Conservation (phyloP, 768 basidiomycete species). For the Serendipita sp. region DNA sequence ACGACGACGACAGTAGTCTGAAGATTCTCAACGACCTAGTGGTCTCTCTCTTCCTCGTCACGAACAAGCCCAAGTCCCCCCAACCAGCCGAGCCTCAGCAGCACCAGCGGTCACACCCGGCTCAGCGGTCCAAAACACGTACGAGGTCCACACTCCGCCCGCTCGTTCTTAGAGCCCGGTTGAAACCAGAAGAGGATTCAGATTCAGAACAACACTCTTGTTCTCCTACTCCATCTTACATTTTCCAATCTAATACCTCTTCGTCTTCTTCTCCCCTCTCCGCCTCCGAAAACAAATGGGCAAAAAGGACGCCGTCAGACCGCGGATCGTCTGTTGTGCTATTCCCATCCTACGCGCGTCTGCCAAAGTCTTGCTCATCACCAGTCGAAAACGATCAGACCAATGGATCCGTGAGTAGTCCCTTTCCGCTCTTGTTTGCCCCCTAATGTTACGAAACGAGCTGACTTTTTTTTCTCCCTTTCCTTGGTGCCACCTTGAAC, state of each 20-base stretch:
- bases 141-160: background rate
- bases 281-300: constrained; percentile 19
- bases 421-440: background rate
- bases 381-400: constrained; percentile 66
- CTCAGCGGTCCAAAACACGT: too few species aligned
- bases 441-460: background rate
- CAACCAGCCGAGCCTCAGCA: too few species aligned
- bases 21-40: too few species aligned
- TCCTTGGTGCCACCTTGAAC: background rate
- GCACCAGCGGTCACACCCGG: too few species aligned
- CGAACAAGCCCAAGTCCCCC: too few species aligned
- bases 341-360: constrained; percentile 64
- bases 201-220: background rate
- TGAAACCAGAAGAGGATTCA: background rate
- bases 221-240: constrained; percentile 4
- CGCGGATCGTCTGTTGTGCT: constrained; percentile 80
- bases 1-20: too few species aligned
- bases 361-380: constrained; percentile 67
- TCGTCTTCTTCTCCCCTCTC: background rate
- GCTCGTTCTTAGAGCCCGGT: background rate
- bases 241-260: background rate
- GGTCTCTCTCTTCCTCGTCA: too few species aligned
- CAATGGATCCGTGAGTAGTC: constrained; percentile 72
- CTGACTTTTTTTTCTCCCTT: background rate
- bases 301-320: constrained; percentile 62